Percentiles rank a stretch among this genome's conserved stretches.
Evolutionary conservation across 192 early-diverging fungal species (phyloP).

Genomic region (Dispira simplex): DNA sequence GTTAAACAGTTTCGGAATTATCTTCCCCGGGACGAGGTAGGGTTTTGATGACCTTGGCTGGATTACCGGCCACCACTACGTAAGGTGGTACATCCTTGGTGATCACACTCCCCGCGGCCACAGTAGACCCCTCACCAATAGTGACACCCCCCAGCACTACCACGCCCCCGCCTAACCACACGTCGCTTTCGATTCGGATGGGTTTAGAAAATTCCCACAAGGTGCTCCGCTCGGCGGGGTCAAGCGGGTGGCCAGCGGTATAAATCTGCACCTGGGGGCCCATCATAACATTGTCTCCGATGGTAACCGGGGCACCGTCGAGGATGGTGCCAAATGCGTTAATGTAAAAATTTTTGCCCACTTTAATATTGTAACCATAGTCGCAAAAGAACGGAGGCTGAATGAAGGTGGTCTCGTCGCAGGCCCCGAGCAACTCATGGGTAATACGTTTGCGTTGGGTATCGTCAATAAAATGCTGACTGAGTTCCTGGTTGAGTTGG

Average conservation of each 20-base stretch:
- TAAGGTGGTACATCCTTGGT: slow-evolving; percentile 72
- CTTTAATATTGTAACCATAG: slow-evolving; percentile 53
- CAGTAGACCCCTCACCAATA: slow-evolving; percentile 58
- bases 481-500: slow-evolving; percentile 19
- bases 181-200: slow-evolving; percentile 62
- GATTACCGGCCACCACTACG: slow-evolving; percentile 73
- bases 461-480: slow-evolving; percentile 17
- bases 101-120: slow-evolving; percentile 76
- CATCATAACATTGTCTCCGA: slow-evolving; percentile 58
- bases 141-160: slow-evolving; percentile 76
- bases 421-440: slow-evolving; percentile 34
- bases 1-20: no score
- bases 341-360: slow-evolving; percentile 62
- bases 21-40: no score
- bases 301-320: slow-evolving; percentile 52
- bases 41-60: slow-evolving; percentile 54
- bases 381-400: slow-evolving; percentile 56
- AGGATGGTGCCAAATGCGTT: slow-evolving; percentile 62
- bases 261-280: slow-evolving; percentile 68
- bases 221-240: slow-evolving; percentile 21
- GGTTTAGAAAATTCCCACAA: slow-evolving; percentile 1
- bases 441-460: slow-evolving; percentile 16
- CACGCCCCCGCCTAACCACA: slow-evolving; percentile 75
- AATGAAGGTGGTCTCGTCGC: slow-evolving; percentile 35
- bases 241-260: slow-evolving; percentile 54